Evolutionary conservation across 768 basidiomycete genomes (phyloP), one percentile per base, ranked within the genome.

Genomic region (Collybiopsis luxurians): DNA sequence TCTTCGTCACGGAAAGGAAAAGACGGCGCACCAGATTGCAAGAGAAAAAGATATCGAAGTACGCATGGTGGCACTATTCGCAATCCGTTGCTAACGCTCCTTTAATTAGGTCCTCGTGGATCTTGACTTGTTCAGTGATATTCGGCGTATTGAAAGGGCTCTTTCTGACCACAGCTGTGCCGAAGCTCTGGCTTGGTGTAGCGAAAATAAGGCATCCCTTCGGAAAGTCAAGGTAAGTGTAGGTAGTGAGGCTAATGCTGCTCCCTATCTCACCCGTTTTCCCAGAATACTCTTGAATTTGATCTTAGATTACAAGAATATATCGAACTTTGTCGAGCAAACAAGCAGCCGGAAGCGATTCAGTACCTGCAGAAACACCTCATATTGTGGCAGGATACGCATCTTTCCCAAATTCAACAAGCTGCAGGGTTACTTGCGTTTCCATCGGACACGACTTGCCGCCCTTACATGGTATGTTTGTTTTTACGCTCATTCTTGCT

Each of bases 271-370:
- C 26, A 30, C 42, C 28, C 30, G 30, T 46, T 49, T 55, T 50
- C 55, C 45, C 71, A 98, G 95, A 94, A 89, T 73, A 89, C 92
- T 9, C 84, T 99, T 43, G 97, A 99, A 75, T 98, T 98, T 70
- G 90, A 95, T 62, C 84, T 99, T 46, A 86, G 97, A 44, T 79
- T 97, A 40, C 97, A 99, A 72, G 94, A 98, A 71, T 98, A 89
- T 69, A 95, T 98, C 66, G 97, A 99, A 71, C 80, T 99, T 4
- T 84, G 87, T 31, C 79, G 97, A 34, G 73, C 77, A 3, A 69
- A 84, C 34, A 85, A 86, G 67, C 76, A 74, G 10, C 65, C 75
- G 44, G 89, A 90, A 53, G 97, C 97, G 9, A 93, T 98, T 60
- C 77, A 82, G 1, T 97, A 98, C 72, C 79, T 82, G 17, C 81